Evolutionary conservation across 495 filamentous ascomycete species (phyloP).

Genomic region (Lasiosphaeriaceae sp.): DNA sequence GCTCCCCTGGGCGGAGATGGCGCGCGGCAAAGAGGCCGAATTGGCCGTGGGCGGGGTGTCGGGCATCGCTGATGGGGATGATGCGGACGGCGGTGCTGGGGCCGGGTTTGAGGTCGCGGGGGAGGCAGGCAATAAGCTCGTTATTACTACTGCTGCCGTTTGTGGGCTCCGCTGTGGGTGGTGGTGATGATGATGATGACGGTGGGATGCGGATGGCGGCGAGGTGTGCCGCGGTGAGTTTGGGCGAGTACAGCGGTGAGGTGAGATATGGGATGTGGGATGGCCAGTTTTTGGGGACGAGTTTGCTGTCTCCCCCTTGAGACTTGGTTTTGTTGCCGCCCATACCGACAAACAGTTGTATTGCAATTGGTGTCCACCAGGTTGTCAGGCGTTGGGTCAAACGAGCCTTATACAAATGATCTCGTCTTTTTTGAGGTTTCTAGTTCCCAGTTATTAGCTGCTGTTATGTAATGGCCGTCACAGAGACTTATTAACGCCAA

Average conservation of each 20-base stretch:
- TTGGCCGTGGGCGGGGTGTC: conserved; percentile 61
- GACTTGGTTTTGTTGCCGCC: neutral
- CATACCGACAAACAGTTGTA: neutral
- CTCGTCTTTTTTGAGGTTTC: too few species aligned
- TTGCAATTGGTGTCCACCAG: too few species aligned
- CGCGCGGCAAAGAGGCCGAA: conserved; percentile 60
- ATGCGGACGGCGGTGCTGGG: conserved; percentile 53
- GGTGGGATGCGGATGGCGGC: conserved; percentile 33
- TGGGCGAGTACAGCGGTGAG: conserved; percentile 44
- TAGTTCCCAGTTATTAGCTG: too few species aligned
- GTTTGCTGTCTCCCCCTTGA: neutral
- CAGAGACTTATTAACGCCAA: too few species aligned
- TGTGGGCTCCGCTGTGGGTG: neutral
- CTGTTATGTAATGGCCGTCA: too few species aligned
- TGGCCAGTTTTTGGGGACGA: conserved; percentile 58
- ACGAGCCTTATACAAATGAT: too few species aligned
- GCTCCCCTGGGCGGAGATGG: conserved; percentile 50
- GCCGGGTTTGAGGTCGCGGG: conserved; percentile 31
- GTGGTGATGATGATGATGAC: conserved; percentile 12
- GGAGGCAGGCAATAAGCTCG: conserved; percentile 27
- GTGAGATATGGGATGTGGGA: conserved; percentile 48
- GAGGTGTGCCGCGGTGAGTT: conserved; percentile 36
- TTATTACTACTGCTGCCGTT: neutral
- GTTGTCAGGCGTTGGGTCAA: too few species aligned
- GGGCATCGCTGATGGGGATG: conserved; percentile 44